Conservation (phyloP, 257 asterid genomes). For the Capsicum chinense region DNA sequence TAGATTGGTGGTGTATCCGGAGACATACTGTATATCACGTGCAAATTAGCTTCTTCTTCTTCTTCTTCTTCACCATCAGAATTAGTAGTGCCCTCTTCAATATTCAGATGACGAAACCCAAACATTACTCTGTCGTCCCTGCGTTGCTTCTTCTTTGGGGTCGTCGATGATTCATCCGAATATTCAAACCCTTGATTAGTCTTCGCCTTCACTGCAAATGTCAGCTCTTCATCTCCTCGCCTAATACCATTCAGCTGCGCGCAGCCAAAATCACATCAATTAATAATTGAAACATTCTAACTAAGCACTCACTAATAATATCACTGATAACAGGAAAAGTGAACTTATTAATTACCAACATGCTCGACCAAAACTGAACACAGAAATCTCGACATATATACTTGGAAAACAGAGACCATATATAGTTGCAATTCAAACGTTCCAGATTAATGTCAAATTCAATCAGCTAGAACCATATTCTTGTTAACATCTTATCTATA, state of each 20-base stretch:
- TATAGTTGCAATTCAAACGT: background rate
- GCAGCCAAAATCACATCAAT: background rate
- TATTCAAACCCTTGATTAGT: conserved; percentile 39
- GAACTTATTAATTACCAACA: background rate
- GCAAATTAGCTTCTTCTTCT: background rate
- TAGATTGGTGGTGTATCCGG: conserved; percentile 65
- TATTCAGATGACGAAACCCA: conserved; percentile 26
- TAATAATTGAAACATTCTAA: background rate
- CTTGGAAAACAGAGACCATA: background rate
- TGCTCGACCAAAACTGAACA: background rate
- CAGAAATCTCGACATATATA: background rate
- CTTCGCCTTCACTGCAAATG: conserved; percentile 46
- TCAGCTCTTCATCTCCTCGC: conserved; percentile 53
- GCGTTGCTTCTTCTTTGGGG: conserved; percentile 50
- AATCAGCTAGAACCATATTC: background rate
- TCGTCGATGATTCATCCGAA: conserved; percentile 43
- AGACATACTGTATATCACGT: conserved; percentile 38
- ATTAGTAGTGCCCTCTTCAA: conserved; percentile 21
- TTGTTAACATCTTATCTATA: background rate
- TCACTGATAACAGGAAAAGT: background rate
- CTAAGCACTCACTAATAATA: background rate
- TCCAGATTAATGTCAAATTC: background rate
- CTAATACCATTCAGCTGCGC: conserved; percentile 60
- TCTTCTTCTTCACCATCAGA: conserved; percentile 41
- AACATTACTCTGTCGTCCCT: conserved; percentile 4